These are phyloP conservation scores for Dioscorea dumetorum DNA, from an alignment of 106 monocot species.

Conservation along the genomic window DNA sequence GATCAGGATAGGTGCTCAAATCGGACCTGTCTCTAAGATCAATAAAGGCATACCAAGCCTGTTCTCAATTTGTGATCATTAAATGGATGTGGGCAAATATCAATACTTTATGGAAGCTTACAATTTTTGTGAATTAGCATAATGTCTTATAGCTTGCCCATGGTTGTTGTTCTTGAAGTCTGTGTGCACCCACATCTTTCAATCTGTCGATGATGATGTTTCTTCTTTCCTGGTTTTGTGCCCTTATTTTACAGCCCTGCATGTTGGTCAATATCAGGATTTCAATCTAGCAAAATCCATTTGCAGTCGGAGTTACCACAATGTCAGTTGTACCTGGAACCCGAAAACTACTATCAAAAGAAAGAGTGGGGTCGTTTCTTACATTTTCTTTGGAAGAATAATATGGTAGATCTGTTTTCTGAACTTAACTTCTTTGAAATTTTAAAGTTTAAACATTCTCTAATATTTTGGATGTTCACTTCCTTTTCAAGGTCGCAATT, in stretches of 20 bases:
- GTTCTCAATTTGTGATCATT: too few relatives aligned
- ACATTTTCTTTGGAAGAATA: slow-evolving; percentile 8
- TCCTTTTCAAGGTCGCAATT: slow-evolving; percentile 16
- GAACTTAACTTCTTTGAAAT: neutral
- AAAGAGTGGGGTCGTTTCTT: slow-evolving; percentile 25
- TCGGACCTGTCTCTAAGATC: too few relatives aligned
- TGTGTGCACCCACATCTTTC: too few relatives aligned
- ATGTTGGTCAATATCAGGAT: neutral
- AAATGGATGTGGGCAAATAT: too few relatives aligned
- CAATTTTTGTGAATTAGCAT: too few relatives aligned
- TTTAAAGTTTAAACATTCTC: neutral
- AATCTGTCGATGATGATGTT: too few relatives aligned
- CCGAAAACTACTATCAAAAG: slow-evolving; percentile 15
- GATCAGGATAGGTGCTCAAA: too few relatives aligned
- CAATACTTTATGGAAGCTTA: too few relatives aligned
- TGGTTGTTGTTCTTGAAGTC: too few relatives aligned
- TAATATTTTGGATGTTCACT: neutral
- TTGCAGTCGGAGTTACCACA: slow-evolving; percentile 1
- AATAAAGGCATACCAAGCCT: too few relatives aligned
- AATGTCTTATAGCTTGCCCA: too few relatives aligned
- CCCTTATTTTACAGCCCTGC: neutral
- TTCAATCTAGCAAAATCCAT: neutral
- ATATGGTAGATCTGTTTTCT: slow-evolving; percentile 6
- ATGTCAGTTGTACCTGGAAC: slow-evolving; percentile 14
- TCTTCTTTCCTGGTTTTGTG: neutral